These are phyloP conservation scores for Mucor irregularis DNA, from an alignment of 371 early-diverging fungal genomes.

Conservation along the genomic window DNA sequence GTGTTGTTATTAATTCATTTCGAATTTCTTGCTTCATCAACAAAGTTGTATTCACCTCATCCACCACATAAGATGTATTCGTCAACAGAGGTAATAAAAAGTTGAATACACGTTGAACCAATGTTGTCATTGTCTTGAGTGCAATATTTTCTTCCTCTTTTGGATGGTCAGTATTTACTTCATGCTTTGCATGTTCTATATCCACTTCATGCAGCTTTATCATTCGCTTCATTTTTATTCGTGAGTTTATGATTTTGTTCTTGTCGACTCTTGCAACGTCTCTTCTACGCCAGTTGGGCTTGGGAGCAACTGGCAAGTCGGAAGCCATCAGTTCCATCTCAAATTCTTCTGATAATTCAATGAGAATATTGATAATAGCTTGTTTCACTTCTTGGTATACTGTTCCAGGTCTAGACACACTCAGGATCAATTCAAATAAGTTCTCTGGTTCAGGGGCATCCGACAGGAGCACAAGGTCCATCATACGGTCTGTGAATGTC, in stretches of 20 bases:
- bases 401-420: neutral
- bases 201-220: too few relatives aligned
- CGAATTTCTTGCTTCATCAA: constrained; percentile 18
- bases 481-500: constrained; percentile 19
- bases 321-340: constrained; percentile 9
- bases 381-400: constrained; percentile 8
- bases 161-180: too few relatives aligned
- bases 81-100: constrained; percentile 17
- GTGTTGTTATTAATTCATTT: constrained; percentile 7
- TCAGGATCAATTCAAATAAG: constrained; percentile 31
- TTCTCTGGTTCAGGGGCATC: constrained; percentile 38
- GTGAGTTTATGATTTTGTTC: neutral
- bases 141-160: constrained; percentile 1
- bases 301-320: neutral
- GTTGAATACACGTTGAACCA: constrained; percentile 24
- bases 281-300: too few relatives aligned
- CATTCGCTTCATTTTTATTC: constrained; percentile 16
- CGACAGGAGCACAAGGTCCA: constrained; percentile 39
- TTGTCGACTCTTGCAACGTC: too few relatives aligned
- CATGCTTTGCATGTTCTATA: too few relatives aligned
- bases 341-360: constrained; percentile 29
- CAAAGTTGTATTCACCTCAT: constrained; percentile 1
- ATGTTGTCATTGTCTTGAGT: constrained; percentile 17
- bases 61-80: neutral
- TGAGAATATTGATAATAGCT: constrained; percentile 16